These are phyloP conservation scores for Bacidia gigantensis DNA, from an alignment of 495 filamentous ascomycete genomes.

Conservation along the genomic window DNA sequence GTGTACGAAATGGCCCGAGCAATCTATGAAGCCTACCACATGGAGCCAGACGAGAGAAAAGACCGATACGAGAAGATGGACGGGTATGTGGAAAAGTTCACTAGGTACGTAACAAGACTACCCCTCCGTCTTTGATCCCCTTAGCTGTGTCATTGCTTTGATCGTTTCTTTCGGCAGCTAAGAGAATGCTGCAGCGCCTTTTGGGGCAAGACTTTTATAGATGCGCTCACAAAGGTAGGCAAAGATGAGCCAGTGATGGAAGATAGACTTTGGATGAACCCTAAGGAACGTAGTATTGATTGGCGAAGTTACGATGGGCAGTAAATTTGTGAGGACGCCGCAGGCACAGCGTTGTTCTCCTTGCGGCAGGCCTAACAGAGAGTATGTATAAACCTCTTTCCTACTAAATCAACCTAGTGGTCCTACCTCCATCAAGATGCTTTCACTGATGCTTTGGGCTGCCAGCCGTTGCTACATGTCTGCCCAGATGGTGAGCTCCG, in stretches of 20 bases:
- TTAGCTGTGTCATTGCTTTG: not conserved
- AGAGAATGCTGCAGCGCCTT: conserved; percentile 48
- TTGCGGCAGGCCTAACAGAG: not conserved
- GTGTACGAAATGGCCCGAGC: conserved; percentile 75
- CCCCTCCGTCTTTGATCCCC: not conserved
- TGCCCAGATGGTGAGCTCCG: too few species aligned
- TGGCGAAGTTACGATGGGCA: conserved; percentile 13
- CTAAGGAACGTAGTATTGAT: conserved; percentile 9
- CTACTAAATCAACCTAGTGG: too few species aligned
- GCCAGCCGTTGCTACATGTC: too few species aligned
- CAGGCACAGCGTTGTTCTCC: not conserved
- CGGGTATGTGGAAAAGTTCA: conserved; percentile 80
- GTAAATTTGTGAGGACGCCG: not conserved
- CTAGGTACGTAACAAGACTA: conserved; percentile 36
- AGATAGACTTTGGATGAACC: conserved; percentile 11
- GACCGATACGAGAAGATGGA: conserved; percentile 70
- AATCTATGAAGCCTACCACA: conserved; percentile 71
- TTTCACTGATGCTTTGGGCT: too few species aligned
- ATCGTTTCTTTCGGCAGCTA: not conserved
- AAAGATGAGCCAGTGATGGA: conserved; percentile 10
- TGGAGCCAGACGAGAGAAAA: conserved; percentile 69
- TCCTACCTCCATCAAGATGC: too few species aligned
- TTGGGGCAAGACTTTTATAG: conserved; percentile 93
- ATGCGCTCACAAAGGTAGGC: conserved; percentile 56
- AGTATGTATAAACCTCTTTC: not conserved